phyloP scores from a whole-genome alignment of 495 filamentous ascomycete genomes.

The Glarea lozoyensis region DNA sequence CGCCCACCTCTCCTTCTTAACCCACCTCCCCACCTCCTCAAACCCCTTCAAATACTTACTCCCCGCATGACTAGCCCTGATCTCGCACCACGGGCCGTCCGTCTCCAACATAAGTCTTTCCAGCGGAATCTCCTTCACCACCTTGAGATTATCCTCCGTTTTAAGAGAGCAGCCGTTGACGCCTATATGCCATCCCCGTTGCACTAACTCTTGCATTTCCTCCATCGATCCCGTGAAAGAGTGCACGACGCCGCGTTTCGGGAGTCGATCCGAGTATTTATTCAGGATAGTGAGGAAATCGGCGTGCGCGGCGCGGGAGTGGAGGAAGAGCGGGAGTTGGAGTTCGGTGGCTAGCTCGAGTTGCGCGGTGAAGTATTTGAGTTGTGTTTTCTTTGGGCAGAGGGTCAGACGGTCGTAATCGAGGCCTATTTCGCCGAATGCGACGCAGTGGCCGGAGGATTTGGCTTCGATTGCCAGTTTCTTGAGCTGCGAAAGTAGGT shows the following conservation, averaged over 20 bases:
- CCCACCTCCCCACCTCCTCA: constrained; percentile 35
- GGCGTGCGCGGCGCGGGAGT: constrained; percentile 57
- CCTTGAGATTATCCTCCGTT: constrained; percentile 61
- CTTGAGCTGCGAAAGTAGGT: constrained; percentile 51
- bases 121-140: constrained; percentile 59
- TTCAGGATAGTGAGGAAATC: constrained; percentile 56
- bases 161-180: constrained; percentile 70
- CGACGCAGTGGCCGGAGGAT: constrained; percentile 48
- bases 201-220: constrained; percentile 59
- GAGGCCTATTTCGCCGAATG: constrained; percentile 92
- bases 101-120: constrained; percentile 66
- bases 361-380: constrained; percentile 77
- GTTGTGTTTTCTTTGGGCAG: constrained; percentile 64
- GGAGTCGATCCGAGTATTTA: constrained; percentile 41
- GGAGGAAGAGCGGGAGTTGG: constrained; percentile 63
- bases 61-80: constrained; percentile 48
- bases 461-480: constrained; percentile 41
- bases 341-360: constrained; percentile 60
- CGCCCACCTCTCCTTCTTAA: constrained; percentile 92
- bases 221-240: constrained; percentile 65
- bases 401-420: constrained; percentile 90
- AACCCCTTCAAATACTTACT: constrained; percentile 40
- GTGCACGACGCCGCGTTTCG: constrained; percentile 61
- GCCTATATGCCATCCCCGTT: constrained; percentile 57
- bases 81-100: constrained; percentile 63